Percentiles rank a stretch among this genome's conserved stretches.
Evolutionary conservation across 169 alveolate species (phyloP).

Genomic region (Plasmodium relictum): DNA sequence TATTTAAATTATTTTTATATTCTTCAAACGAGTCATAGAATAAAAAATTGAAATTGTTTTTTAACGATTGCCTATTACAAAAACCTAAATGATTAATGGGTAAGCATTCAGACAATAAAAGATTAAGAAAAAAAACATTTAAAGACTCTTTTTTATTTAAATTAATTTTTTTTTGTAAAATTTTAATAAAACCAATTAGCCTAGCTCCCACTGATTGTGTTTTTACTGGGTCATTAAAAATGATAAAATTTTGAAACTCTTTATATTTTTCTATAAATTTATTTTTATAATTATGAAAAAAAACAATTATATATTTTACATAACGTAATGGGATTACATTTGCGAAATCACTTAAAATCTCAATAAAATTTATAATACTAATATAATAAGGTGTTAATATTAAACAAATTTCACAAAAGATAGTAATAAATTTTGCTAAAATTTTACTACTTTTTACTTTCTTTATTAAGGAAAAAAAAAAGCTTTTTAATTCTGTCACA

Average conservation of each 20-base stretch:
- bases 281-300: conserved; percentile 35
- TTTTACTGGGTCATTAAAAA: conserved; percentile 52
- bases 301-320: conserved; percentile 4
- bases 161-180: conserved; percentile 35
- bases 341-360: conserved; percentile 39
- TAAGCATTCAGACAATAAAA: conserved; percentile 41
- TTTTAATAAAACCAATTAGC: conserved; percentile 62
- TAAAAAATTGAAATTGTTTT: conserved; percentile 40
- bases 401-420: conserved; percentile 33
- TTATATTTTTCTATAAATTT: conserved; percentile 46
- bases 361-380: conserved; percentile 24
- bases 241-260: conserved; percentile 47
- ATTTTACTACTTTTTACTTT: conserved; percentile 17
- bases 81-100: conserved; percentile 61
- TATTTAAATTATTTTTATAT: background rate
- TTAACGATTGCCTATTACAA: conserved; percentile 62
- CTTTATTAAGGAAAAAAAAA: conserved; percentile 29
- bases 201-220: conserved; percentile 62
- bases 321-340: conserved; percentile 13
- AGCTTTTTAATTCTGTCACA: conserved; percentile 29
- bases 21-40: conserved; percentile 22
- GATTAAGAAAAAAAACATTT: conserved; percentile 21
- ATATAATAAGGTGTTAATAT: conserved; percentile 47
- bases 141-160: conserved; percentile 18
- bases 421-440: background rate